Percentiles rank a stretch among this genome's conserved stretches.
Evolutionary conservation across 257 asterid species (phyloP).

Genomic region (Misopates orontium): DNA sequence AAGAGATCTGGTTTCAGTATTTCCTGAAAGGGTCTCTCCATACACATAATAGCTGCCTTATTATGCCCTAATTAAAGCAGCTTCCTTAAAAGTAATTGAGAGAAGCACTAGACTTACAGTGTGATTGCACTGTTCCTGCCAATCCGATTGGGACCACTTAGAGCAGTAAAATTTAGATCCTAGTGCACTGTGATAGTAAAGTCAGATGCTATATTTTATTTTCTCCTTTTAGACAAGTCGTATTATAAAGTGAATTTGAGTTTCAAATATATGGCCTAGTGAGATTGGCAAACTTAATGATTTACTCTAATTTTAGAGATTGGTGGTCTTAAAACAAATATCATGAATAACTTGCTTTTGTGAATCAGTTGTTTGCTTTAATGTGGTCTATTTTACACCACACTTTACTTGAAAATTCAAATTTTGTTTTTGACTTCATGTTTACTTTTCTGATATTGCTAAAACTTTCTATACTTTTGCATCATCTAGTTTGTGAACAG

Average conservation of each 20-base stretch:
- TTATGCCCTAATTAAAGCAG: too few relatives aligned
- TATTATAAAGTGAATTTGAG: not conserved
- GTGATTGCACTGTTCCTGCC: not conserved
- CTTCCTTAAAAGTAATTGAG: slow-evolving; percentile 19
- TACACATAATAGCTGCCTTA: slow-evolving; percentile 17
- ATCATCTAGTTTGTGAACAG: slow-evolving; percentile 9
- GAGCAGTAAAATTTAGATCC: not conserved
- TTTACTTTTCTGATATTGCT: slow-evolving; percentile 6
- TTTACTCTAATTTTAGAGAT: not conserved
- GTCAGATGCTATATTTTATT: too few relatives aligned
- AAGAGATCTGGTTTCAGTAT: slow-evolving; percentile 5
- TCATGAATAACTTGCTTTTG: too few relatives aligned
- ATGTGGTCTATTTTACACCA: too few relatives aligned
- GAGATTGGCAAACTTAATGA: not conserved
- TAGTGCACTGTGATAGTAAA: not conserved
- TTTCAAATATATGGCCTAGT: not conserved
- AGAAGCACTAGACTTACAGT: not conserved
- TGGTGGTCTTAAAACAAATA: not conserved
- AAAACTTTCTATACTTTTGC: slow-evolving; percentile 2
- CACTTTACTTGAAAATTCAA: too few relatives aligned
- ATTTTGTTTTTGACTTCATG: too few relatives aligned
- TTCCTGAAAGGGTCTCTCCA: not conserved
- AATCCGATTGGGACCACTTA: not conserved
- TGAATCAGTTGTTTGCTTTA: too few relatives aligned
- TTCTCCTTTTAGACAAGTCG: not conserved